Percentiles rank a stretch among this genome's conserved stretches.
These are phyloP conservation scores for Candida koratica DNA, from an alignment of 805 yeast genomes.

Conservation along the genomic window DNA sequence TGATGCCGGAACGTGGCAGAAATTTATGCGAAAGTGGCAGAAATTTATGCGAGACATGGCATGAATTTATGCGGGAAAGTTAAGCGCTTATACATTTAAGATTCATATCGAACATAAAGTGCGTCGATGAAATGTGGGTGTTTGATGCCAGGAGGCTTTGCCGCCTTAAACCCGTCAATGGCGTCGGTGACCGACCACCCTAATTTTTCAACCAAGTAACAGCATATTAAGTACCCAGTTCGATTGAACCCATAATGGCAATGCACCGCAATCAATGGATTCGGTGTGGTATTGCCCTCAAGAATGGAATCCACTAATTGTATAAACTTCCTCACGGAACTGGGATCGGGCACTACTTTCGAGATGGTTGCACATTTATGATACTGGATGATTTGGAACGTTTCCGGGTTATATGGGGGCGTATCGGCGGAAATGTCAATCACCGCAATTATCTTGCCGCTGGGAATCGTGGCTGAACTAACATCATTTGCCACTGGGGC, in stretches of 20 bases:
- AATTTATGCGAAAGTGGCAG: no score
- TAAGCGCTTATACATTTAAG: no score
- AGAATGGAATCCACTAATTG: slow-evolving; percentile 49
- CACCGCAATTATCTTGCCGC: slow-evolving; percentile 47
- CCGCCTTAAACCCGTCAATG: slow-evolving; percentile 50
- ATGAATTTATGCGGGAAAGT: no score
- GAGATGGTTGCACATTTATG: slow-evolving; percentile 75
- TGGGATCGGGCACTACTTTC: slow-evolving; percentile 65
- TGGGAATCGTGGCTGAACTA: slow-evolving; percentile 1
- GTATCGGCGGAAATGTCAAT: slow-evolving; percentile 67
- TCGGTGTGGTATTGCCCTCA: slow-evolving; percentile 16
- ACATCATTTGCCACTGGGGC: not conserved
- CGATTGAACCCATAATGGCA: slow-evolving; percentile 82
- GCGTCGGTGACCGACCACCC: slow-evolving; percentile 64
- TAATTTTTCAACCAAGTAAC: slow-evolving; percentile 58
- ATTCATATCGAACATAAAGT: slow-evolving; percentile 58
- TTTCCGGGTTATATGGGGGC: slow-evolving; percentile 66
- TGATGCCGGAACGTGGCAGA: no score
- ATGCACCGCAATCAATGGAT: slow-evolving; percentile 58
- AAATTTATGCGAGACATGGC: no score
- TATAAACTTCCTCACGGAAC: slow-evolving; percentile 55
- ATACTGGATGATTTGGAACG: slow-evolving; percentile 52
- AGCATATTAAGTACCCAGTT: slow-evolving; percentile 70
- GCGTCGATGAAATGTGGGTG: slow-evolving; percentile 77
- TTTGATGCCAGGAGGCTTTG: slow-evolving; percentile 69